Evolutionary conservation across 2,329 filamentous ascomycete genomes (phyloP).

Genomic region (Teratosphaeria epicoccoides): DNA sequence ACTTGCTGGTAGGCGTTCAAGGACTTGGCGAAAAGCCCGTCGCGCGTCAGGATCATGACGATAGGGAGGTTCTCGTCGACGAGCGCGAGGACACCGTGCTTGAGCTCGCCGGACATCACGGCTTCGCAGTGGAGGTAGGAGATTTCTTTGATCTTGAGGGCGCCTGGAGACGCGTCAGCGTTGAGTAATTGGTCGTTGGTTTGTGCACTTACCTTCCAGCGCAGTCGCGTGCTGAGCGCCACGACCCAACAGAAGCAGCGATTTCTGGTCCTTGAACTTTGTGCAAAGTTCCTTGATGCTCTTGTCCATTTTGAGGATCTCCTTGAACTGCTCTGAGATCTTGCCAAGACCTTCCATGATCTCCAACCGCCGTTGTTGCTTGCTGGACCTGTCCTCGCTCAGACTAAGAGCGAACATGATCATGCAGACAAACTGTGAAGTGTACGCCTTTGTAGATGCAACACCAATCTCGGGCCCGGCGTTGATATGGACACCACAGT

Average conservation of each 20-base stretch:
- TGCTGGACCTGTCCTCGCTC: conserved; percentile 91
- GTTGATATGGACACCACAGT: conserved; percentile 99
- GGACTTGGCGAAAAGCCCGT: conserved; percentile 96
- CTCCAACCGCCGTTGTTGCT: conserved; percentile 81
- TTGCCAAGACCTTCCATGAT: conserved; percentile 89
- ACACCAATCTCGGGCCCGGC: conserved; percentile 98
- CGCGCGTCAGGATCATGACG: conserved; percentile 97
- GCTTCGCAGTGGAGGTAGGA: conserved; percentile 99
- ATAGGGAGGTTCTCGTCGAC: conserved; percentile 98
- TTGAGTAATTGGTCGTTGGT: not conserved
- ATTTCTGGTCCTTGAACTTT: conserved; percentile 97
- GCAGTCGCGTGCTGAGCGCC: conserved; percentile 95
- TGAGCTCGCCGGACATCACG: conserved; percentile 98
- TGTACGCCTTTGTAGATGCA: conserved; percentile 98
- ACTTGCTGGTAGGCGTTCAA: conserved; percentile 99
- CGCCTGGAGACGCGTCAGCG: conserved; percentile 39
- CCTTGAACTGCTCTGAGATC: conserved; percentile 82
- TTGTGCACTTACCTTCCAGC: conserved; percentile 56
- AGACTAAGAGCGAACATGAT: conserved; percentile 98
- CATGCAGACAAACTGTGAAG: conserved; percentile 98
- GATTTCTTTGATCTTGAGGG: conserved; percentile 99
- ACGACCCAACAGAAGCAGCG: conserved; percentile 80
- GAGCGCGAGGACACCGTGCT: conserved; percentile 94
- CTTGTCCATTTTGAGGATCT: conserved; percentile 82
- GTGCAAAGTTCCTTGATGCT: conserved; percentile 90